Evolutionary conservation across 805 yeast genomes (phyloP), one percentile per base, ranked within the genome.

Genomic region (Metschnikowia reukaufii): DNA sequence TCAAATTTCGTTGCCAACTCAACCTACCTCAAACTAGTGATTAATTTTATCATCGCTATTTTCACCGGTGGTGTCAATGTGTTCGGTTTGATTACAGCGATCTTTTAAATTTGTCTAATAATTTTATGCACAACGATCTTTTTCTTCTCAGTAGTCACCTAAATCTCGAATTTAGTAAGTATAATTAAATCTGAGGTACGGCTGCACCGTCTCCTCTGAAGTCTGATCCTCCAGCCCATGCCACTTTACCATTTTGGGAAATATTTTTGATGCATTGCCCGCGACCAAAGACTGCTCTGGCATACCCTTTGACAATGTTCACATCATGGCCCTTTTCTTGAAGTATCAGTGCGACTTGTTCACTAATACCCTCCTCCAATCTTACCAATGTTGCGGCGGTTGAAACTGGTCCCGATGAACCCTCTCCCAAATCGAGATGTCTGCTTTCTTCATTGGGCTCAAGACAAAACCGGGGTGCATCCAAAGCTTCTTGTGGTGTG

Each of bases 191-290:
- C 46, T 72, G 66, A 4, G 88, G 82, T 13, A 77, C 77, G 9
- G 92, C 83, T 2, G 86, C 85, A 6, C 95, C 95, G 62, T 87
- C 96, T n/a, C 91, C 95, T 44, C 96, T 73, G n/a, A 73, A 76
- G 55, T 87, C 96, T 45, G 86, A 79, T 1, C 95, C 96, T 9
- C 80, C 95, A 33, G 83, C 70, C 61, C 79, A 83, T 2, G 82
- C 73, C 32, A 76, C 62, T 12, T 59, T 55, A 2, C 77, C 79
- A 20, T 65, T 56, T n/a, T 64, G 61, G 1, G 70, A 61, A 13
- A 67, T 73, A 45, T 72, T 76, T 58, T 73, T 74, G 48, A 87
- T 85, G 40, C 88, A 77, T 62, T 88, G 96, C 4, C 91, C 92
- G 48, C 91, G 68, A 2, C 90, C 90, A 64, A 81, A 79, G 2